Conservation (phyloP, 345 rosid genomes). For the Orychophragmus violaceus region DNA sequence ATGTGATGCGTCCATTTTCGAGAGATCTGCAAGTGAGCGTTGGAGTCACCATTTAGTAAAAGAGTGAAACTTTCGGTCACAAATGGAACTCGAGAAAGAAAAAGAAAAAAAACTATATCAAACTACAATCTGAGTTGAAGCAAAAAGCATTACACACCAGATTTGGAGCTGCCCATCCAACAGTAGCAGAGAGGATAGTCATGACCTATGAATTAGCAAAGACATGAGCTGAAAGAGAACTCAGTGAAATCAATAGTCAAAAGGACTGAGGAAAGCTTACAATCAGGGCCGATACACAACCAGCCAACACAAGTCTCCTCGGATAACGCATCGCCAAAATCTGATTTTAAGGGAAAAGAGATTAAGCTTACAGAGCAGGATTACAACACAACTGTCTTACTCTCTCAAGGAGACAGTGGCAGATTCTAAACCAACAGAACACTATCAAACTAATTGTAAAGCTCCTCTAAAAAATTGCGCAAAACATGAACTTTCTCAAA, state of each 20-base stretch:
- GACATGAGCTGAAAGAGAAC: no score
- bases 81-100: no score
- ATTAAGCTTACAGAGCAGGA: background rate
- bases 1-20: constrained; percentile 93
- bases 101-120: no score
- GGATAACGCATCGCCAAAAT: constrained; percentile 99
- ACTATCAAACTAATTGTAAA: background rate
- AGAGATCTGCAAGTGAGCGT: constrained; percentile 57
- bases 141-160: constrained; percentile 65
- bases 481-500: no score
- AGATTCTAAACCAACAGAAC: background rate
- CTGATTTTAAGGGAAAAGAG: constrained; percentile 34
- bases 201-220: constrained; percentile 53
- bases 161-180: constrained; percentile 36
- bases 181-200: constrained; percentile 83
- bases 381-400: background rate
- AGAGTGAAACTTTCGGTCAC: background rate
- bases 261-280: constrained; percentile 39
- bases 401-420: background rate
- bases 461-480: background rate
- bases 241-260: background rate
- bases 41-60: background rate
- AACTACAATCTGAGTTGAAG: constrained; percentile 8
- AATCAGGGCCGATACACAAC: constrained; percentile 35
- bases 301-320: constrained; percentile 73